phyloP scores from a whole-genome alignment of 2,329 filamentous ascomycete species.

The Ploettnerulaceae sp. region DNA sequence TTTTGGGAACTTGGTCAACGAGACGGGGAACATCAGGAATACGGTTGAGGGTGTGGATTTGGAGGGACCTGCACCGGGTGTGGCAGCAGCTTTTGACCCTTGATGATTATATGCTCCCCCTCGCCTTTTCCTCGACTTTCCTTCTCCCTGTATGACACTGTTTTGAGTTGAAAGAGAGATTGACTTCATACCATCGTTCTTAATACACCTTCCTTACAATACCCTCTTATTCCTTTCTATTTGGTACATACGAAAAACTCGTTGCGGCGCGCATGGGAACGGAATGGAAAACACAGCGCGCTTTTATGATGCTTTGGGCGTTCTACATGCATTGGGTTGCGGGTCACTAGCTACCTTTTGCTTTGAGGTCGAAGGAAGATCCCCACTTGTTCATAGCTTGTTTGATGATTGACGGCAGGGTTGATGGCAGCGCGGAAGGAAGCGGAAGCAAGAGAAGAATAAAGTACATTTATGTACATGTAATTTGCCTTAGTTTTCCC shows the following conservation, averaged over 20 bases:
- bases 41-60: slow-evolving; percentile 34
- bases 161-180: neutral
- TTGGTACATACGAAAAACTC: too few species aligned
- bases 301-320: neutral
- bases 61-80: slow-evolving; percentile 33
- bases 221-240: neutral
- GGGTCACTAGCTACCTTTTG: neutral
- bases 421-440: neutral
- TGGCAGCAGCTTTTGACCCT: slow-evolving; percentile 32
- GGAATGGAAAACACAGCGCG: neutral
- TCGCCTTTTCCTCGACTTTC: neutral
- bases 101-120: slow-evolving; percentile 7
- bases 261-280: neutral
- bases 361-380: neutral
- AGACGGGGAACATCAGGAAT: slow-evolving; percentile 49
- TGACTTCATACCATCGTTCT: slow-evolving; percentile 1
- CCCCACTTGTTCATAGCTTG: slow-evolving; percentile 8
- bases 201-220: neutral
- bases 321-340: slow-evolving; percentile 8
- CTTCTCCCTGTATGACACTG: neutral
- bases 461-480: neutral
- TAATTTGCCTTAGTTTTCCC: too few species aligned
- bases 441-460: neutral
- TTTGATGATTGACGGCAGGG: neutral
- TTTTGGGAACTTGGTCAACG: slow-evolving; percentile 77